phyloP scores from a whole-genome alignment of 1,139 yeast species.

The Candida sp. region DNA sequence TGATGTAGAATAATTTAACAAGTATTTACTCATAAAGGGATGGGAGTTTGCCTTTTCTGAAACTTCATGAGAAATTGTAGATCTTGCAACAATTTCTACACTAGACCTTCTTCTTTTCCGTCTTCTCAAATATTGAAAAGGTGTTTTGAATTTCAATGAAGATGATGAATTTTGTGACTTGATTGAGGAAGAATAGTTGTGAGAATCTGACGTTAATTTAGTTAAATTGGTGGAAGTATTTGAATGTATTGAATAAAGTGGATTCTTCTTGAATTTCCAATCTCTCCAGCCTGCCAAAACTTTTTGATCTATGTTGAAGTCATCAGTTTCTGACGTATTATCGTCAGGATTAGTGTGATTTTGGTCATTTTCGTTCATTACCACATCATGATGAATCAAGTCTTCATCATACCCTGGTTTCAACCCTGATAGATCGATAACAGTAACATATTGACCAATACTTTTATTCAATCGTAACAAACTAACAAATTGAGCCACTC shows the following conservation, averaged over 20 bases:
- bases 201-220: constrained; percentile 24
- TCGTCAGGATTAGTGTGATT: neutral
- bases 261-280: constrained; percentile 75
- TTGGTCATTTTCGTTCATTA: neutral
- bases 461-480: constrained; percentile 51
- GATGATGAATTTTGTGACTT: constrained; percentile 11
- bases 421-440: constrained; percentile 54
- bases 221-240: constrained; percentile 17
- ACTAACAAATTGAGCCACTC: constrained; percentile 76
- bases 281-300: constrained; percentile 81
- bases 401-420: constrained; percentile 46
- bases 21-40: constrained; percentile 57
- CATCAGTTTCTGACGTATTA: constrained; percentile 6
- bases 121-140: constrained; percentile 21
- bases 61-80: neutral
- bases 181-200: constrained; percentile 16
- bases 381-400: constrained; percentile 9
- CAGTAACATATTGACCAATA: constrained; percentile 53
- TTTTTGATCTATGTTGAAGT: constrained; percentile 11
- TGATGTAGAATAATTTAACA: constrained; percentile 53
- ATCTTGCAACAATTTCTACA: neutral
- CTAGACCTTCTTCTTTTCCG: constrained; percentile 17
- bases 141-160: constrained; percentile 15
- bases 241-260: constrained; percentile 47
- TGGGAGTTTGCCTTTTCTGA: constrained; percentile 26